Evolutionary conservation across 495 filamentous ascomycete species (phyloP), one percentile per base, ranked within the genome.

Genomic region (Podospora didyma): DNA sequence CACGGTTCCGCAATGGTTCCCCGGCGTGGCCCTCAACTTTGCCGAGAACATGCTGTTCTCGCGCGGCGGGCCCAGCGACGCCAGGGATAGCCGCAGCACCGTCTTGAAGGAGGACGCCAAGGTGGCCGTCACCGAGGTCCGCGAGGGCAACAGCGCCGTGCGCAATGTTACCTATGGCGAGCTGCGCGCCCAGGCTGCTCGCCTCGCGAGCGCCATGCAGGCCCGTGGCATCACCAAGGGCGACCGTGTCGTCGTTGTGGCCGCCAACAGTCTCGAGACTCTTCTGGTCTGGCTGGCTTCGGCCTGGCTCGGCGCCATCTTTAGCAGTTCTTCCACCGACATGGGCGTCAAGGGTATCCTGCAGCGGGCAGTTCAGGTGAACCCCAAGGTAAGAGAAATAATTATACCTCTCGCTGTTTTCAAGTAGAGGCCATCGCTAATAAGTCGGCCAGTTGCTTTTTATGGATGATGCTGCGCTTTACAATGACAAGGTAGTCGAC

Each of bases 331-430:
- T 46, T 87, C 84, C 23, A 92, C 89, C 1, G 89, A 94, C 73
- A 92, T 89, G 79, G 88, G 88, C 0, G 82, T 83, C 34, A 84
- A 86, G 62, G 89, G 89, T 0, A 82, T 94, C 10, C 64, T 94
- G 60, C 87, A 92, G 69, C 75, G 89, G 22, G 69, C 89, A 51
- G 68, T 83, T 46, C 88, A 92, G 72, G 81, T 92, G 39, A 75
- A 84, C 63, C 89, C 88, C 31, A 78, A 79, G 67, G 71, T 75
- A 58, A 26, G 61, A 72, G 58, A 26, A 59, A 58, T 39, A 26
- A 59, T 58, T 39, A 14, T 16, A 17, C 5, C 12, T 2, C 12
- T 6, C 54, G 26, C n/a, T 17, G 14, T 46, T 17, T 37, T 20
- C 50, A 19, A 20, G 12, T 11, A 21, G 2, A 3, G n/a, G 31